A percentile compares a stretch with the other conserved stretches of the same genome.
Conservation (phyloP, 352 stramenopile genomes). For the Pythium oligandrum region DNA sequence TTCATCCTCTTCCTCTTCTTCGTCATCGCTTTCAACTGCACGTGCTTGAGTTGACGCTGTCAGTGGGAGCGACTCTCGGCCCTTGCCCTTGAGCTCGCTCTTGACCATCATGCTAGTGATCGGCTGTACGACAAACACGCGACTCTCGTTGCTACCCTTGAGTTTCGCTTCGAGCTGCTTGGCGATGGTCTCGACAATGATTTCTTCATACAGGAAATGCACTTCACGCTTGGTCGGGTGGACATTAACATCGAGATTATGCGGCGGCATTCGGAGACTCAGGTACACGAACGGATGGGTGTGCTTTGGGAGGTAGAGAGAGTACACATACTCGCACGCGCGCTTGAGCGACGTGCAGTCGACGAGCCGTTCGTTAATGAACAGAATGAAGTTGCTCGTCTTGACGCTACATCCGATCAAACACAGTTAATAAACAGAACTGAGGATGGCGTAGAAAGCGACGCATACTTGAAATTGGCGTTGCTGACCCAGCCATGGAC, state of each 20-base stretch:
- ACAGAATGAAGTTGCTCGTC: constrained; percentile 90
- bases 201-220: constrained; percentile 94
- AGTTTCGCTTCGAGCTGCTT: constrained; percentile 77
- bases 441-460: background rate
- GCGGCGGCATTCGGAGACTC: constrained; percentile 90
- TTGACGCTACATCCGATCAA: constrained; percentile 38
- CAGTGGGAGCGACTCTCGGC: constrained; percentile 15
- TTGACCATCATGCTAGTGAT: constrained; percentile 63
- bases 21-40: constrained; percentile 26
- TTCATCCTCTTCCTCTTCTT: constrained; percentile 28
- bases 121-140: constrained; percentile 88
- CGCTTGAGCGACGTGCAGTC: constrained; percentile 90
- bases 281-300: constrained; percentile 97
- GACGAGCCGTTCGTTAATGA: constrained; percentile 98
- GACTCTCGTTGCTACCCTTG: constrained; percentile 86
- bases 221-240: constrained; percentile 99
- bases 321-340: constrained; percentile 94
- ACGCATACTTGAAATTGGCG: constrained; percentile 79
- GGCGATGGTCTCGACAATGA: constrained; percentile 83
- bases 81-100: constrained; percentile 24
- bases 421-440: background rate
- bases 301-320: constrained; percentile 90
- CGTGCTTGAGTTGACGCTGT: constrained; percentile 14
- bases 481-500: constrained; percentile 74
- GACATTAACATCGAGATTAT: constrained; percentile 98